phyloP scores from a whole-genome alignment of 345 rosid genomes.

The Raphanus sativus region DNA sequence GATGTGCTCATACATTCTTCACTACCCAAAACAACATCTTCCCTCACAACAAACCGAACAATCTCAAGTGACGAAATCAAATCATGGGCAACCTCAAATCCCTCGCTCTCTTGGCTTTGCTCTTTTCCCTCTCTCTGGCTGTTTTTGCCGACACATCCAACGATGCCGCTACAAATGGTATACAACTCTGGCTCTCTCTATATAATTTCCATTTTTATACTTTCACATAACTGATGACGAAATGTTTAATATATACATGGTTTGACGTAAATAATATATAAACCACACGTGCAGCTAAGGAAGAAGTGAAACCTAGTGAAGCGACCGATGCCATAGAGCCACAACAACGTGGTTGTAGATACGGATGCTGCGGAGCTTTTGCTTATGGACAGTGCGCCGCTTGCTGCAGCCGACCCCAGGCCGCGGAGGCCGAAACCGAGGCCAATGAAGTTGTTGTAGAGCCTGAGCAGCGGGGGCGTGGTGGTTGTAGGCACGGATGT shows the following conservation, averaged over 20 bases:
- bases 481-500: constrained; percentile 26
- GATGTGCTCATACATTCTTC: constrained; percentile 1
- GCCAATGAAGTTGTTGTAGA: constrained; percentile 16
- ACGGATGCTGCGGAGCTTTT: constrained; percentile 20
- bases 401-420: constrained; percentile 9
- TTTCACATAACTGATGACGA: neutral
- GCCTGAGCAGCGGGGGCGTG: neutral
- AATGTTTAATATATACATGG: neutral
- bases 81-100: constrained; percentile 26
- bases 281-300: constrained; percentile 5
- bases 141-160: constrained; percentile 37
- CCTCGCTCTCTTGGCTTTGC: constrained; percentile 25
- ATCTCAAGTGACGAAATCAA: constrained; percentile 8
- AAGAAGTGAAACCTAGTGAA: constrained; percentile 31
- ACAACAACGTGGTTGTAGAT: constrained; percentile 20
- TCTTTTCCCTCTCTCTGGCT: constrained; percentile 26
- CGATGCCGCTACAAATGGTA: constrained; percentile 33
- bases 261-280: neutral
- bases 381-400: constrained; percentile 18
- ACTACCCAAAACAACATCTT: constrained; percentile 12
- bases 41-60: constrained; percentile 17
- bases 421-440: neutral
- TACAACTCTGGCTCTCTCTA: neutral
- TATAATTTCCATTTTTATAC: neutral
- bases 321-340: constrained; percentile 26